Percentiles rank a stretch among this genome's conserved stretches.
Conservation (phyloP, 257 asterid genomes). For the Linaria vulgaris region DNA sequence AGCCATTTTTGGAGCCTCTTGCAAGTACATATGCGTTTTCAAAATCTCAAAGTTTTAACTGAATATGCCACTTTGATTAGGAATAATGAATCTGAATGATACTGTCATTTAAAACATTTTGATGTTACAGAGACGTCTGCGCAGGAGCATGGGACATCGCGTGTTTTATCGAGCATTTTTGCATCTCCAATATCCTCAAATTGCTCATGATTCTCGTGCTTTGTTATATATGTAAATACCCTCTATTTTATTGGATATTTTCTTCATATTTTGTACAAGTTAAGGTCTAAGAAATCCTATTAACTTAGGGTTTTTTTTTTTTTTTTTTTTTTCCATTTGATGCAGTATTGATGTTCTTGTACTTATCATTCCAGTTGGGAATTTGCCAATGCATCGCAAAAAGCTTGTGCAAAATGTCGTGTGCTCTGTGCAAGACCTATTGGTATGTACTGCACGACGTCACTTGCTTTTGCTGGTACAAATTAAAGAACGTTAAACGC, state of each 20-base stretch:
- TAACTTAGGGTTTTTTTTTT: not conserved
- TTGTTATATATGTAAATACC: conserved; percentile 19
- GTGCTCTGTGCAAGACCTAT: conserved; percentile 19
- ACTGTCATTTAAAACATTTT: too few species aligned
- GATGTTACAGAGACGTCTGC: conserved; percentile 23
- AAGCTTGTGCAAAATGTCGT: conserved; percentile 14
- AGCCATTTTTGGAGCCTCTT: too few species aligned
- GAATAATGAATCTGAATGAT: too few species aligned
- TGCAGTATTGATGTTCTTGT: conserved; percentile 25
- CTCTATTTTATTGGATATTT: too few species aligned
- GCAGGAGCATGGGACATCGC: conserved; percentile 30
- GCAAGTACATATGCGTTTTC: too few species aligned
- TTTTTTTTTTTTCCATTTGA: not conserved
- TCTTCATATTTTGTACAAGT: too few species aligned
- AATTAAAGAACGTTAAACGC: conserved; percentile 18
- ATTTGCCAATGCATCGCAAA: conserved; percentile 24
- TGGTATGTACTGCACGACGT: conserved; percentile 16
- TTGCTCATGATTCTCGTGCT: conserved; percentile 22
- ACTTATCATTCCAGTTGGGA: conserved; percentile 24
- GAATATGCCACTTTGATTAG: too few species aligned
- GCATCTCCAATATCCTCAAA: conserved; percentile 22
- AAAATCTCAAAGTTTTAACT: too few species aligned
- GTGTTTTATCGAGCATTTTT: conserved; percentile 27
- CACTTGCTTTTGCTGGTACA: conserved; percentile 22
- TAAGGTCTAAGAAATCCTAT: not conserved